Evolutionary conservation across 371 early-diverging fungal species (phyloP).

Genomic region (Mucor saturninus): DNA sequence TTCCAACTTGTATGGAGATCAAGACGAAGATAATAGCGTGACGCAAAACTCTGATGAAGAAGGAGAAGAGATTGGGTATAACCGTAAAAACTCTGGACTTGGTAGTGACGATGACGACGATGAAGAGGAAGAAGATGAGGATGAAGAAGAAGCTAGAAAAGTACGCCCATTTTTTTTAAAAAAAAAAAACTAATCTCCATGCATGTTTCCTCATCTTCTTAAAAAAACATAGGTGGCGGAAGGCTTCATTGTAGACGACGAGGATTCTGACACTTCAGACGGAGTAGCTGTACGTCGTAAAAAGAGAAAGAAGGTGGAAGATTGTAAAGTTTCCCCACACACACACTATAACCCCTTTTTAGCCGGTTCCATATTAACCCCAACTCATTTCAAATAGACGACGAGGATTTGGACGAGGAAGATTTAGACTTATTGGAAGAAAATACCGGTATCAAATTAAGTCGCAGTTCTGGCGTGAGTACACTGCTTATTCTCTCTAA

Average conservation of each 20-base stretch:
- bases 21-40: constrained; percentile 22
- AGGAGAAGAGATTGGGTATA: constrained; percentile 53
- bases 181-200: constrained; percentile 21
- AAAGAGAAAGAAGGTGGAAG: constrained; percentile 56
- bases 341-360: background rate
- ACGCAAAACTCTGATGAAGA: constrained; percentile 42
- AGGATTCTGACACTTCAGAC: constrained; percentile 55
- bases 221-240: constrained; percentile 54
- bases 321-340: constrained; percentile 31
- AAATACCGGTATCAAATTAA: constrained; percentile 75
- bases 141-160: constrained; percentile 60
- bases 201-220: background rate
- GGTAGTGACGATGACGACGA: constrained; percentile 52
- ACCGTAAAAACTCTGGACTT: constrained; percentile 41
- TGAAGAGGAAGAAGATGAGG: constrained; percentile 64
- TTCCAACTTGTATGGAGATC: constrained; percentile 23
- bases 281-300: constrained; percentile 47
- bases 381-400: constrained; percentile 19
- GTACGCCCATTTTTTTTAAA: constrained; percentile 22
- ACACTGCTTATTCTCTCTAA: background rate
- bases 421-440: constrained; percentile 86
- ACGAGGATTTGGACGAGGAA: constrained; percentile 87
- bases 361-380: background rate
- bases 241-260: constrained; percentile 72
- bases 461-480: constrained; percentile 54